These are phyloP conservation scores for Cicer arietinum DNA, from an alignment of 306 rosid species.

Conservation along the genomic window DNA sequence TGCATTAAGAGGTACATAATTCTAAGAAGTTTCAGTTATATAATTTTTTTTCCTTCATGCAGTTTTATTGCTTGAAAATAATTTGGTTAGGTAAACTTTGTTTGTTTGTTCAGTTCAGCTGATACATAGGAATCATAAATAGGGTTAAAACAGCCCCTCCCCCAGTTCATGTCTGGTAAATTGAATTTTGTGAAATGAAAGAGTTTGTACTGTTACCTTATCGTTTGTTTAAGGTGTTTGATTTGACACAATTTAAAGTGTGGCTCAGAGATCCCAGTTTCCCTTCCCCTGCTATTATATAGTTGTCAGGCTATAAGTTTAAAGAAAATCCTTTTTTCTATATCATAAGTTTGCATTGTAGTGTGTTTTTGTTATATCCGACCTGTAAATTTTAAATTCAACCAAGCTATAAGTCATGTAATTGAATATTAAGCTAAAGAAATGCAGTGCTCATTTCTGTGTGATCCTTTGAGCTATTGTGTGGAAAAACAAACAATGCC, in stretches of 20 bases:
- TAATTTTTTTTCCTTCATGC: background rate
- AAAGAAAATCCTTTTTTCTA: background rate
- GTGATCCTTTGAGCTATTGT: too few relatives aligned
- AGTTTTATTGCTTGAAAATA: constrained; percentile 18
- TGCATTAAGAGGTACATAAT: constrained; percentile 12
- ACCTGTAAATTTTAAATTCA: background rate
- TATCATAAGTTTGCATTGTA: background rate
- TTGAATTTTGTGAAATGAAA: background rate
- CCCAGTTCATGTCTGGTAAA: background rate
- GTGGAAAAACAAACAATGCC: too few relatives aligned
- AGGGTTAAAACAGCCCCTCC: constrained; percentile 4
- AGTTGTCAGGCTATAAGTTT: background rate
- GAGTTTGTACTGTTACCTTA: background rate
- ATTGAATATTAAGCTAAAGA: background rate
- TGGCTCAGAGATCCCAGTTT: background rate
- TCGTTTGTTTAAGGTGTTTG: constrained; percentile 26
- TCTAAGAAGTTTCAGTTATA: constrained; percentile 8
- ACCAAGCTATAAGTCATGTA: background rate
- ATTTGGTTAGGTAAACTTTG: constrained; percentile 1
- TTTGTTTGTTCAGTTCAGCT: constrained; percentile 8
- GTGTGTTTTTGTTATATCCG: background rate
- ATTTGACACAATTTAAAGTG: constrained; percentile 1
- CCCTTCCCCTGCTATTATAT: background rate
- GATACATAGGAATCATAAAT: constrained; percentile 16
- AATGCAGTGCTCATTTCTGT: background rate